These are phyloP conservation scores for Fusarium tjaetaba DNA, from an alignment of 2,329 filamentous ascomycete genomes.

Conservation along the genomic window DNA sequence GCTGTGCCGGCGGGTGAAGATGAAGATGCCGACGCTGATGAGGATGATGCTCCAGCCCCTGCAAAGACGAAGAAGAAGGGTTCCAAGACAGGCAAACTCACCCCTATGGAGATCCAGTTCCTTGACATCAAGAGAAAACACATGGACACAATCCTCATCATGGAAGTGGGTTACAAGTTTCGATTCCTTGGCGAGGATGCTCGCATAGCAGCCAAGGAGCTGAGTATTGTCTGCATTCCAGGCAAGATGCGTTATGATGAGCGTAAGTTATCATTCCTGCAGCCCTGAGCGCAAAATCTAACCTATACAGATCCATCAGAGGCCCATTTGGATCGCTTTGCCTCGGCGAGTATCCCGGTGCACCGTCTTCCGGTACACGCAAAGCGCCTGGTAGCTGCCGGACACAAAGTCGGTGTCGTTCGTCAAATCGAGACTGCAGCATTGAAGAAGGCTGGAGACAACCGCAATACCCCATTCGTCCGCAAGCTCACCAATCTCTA, in stretches of 20 bases:
- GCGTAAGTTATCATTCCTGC: conserved; percentile 58
- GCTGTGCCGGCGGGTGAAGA: conserved; percentile 64
- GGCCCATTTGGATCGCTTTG: conserved; percentile 90
- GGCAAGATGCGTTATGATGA: conserved; percentile 96
- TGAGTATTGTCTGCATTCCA: conserved; percentile 96
- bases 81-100: conserved; percentile 79
- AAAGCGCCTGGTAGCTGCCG: conserved; percentile 89
- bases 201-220: conserved; percentile 84
- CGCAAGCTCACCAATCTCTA: conserved; percentile 96
- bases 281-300: background rate
- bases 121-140: conserved; percentile 94
- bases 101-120: conserved; percentile 92
- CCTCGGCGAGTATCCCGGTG: conserved; percentile 93
- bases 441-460: conserved; percentile 93
- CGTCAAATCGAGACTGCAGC: conserved; percentile 95
- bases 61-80: conserved; percentile 72
- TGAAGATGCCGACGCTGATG: conserved; percentile 66
- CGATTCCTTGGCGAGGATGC: conserved; percentile 97
- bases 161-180: conserved; percentile 98
- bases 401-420: conserved; percentile 95
- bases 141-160: conserved; percentile 87
- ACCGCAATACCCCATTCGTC: conserved; percentile 90
- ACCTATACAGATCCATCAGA: conserved; percentile 76
- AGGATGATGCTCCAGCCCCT: conserved; percentile 56
- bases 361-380: conserved; percentile 93